phyloP scores from a whole-genome alignment of 192 early-diverging fungal genomes.

The Coemansia furcata region DNA sequence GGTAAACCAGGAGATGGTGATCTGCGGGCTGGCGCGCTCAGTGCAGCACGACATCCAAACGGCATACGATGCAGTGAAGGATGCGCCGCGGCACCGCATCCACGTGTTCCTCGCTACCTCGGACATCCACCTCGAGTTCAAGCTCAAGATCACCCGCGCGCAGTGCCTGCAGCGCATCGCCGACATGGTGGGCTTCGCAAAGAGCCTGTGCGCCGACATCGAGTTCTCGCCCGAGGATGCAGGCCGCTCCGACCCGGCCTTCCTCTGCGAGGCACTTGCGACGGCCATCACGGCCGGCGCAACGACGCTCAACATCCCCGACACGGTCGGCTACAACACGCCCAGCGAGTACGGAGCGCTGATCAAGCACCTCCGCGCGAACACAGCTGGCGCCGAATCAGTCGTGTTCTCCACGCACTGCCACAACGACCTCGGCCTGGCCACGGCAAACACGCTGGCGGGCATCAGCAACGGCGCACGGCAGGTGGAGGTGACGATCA shows the following conservation, averaged over 20 bases:
- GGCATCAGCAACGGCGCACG: slow-evolving; percentile 89
- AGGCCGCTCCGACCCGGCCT: slow-evolving; percentile 85
- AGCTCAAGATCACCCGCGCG: slow-evolving; percentile 85
- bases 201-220: slow-evolving; percentile 78
- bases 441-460: slow-evolving; percentile 93
- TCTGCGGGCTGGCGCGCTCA: slow-evolving; percentile 87
- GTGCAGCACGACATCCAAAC: slow-evolving; percentile 82
- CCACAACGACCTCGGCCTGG: slow-evolving; percentile 95
- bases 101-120: slow-evolving; percentile 96
- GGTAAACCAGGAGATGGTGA: slow-evolving; percentile 70
- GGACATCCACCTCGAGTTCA: slow-evolving; percentile 93
- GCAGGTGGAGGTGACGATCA: slow-evolving; percentile 96
- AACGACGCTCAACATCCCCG: slow-evolving; percentile 96
- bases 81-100: slow-evolving; percentile 84
- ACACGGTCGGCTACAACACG: slow-evolving; percentile 95
- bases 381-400: slow-evolving; percentile 69
- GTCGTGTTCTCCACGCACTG: slow-evolving; percentile 94
- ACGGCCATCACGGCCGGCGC: slow-evolving; percentile 88
- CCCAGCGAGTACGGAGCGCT: slow-evolving; percentile 86
- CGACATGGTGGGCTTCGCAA: slow-evolving; percentile 77
- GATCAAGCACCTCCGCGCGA: slow-evolving; percentile 76
- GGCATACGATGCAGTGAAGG: slow-evolving; percentile 85
- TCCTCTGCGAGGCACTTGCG: slow-evolving; percentile 78
- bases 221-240: slow-evolving; percentile 97
- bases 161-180: slow-evolving; percentile 82